A percentile compares a stretch with the other conserved stretches of the same genome.
Conservation (phyloP, 2,329 filamentous ascomycete species). For the Chaetomium olivaceum region DNA sequence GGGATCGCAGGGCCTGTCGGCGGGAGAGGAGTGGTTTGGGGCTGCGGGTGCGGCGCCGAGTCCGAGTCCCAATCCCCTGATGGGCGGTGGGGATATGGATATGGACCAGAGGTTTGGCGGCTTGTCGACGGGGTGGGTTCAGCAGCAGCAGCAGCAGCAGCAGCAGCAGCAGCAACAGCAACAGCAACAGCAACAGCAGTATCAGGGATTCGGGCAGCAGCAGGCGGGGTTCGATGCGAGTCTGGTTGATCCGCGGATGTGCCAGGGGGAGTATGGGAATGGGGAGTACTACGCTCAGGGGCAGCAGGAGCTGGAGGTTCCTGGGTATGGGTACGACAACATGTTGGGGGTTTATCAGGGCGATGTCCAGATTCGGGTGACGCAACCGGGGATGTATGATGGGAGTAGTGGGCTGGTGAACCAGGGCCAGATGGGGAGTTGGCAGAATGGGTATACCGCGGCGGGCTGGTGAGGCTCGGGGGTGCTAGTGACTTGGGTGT, state of each 20-base stretch:
- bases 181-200: background rate
- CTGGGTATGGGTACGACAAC: background rate
- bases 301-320: background rate
- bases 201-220: no score
- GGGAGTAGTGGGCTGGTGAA: background rate
- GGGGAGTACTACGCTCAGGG: background rate
- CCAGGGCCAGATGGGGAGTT: constrained; percentile 1
- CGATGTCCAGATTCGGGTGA: background rate
- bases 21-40: constrained; percentile 2
- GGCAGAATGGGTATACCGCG: background rate
- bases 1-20: background rate
- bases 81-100: background rate
- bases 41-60: background rate
- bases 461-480: background rate
- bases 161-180: background rate
- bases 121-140: background rate
- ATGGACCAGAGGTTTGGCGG: background rate
- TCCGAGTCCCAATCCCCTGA: no score
- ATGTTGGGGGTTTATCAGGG: constrained; percentile 7
- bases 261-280: background rate
- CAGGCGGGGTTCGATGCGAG: background rate
- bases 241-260: background rate
- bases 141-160: background rate
- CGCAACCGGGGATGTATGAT: background rate
- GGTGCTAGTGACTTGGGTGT: background rate